Evolutionary conservation across 139 green algal genomes (phyloP), one percentile per base, ranked within the genome.

Genomic region (Chlamydomonas schloesseri): DNA sequence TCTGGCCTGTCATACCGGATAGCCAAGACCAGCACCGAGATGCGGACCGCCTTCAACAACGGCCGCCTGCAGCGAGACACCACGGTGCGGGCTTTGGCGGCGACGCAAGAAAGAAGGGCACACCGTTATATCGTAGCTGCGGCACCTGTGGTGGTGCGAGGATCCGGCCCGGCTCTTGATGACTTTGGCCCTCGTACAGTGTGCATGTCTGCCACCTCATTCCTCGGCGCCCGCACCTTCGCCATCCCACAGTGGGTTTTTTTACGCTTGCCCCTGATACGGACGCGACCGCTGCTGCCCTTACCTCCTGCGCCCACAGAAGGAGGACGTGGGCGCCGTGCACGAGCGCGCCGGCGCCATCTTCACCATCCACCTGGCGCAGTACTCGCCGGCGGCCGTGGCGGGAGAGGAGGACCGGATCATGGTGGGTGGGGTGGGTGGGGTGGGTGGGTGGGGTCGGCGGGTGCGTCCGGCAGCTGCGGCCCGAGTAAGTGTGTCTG

Each of bases 341-440:
- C 88, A 94, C 31, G 93, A 96, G 79, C 89, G 92, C 34, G 47
- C 87, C 26, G 75, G 91, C 28, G 82, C 86, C 57, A 68, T 96
- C 18, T 95, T 95, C 81, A 92, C 82, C 26, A 76, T 96, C 31
- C 79, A 88, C 28, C 81, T 96, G 37, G 84, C 89, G 21, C 94
- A 95, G 86, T 95, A 91, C 73, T 80, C 89, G 20, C 94, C 94
- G 53, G 88, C 93, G 26, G 90, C 83, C 23, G 80, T 81, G 34
- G 58, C 85, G 36, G 90, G 91, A 36, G 89, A 95, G 80, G 92
- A 95, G 83, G 92, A 95, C 70, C 73, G 88, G 26, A 86, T 93
- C n/a, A 53, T 94, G 90, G 91, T 95, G 67, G 29, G 84, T 75
- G 55, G 37, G 23, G 42, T 13, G 42, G 37, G 37, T 21, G 37